Evolutionary conservation across 768 basidiomycete species (phyloP).

Genomic region (Candolleomyces efflorescens): DNA sequence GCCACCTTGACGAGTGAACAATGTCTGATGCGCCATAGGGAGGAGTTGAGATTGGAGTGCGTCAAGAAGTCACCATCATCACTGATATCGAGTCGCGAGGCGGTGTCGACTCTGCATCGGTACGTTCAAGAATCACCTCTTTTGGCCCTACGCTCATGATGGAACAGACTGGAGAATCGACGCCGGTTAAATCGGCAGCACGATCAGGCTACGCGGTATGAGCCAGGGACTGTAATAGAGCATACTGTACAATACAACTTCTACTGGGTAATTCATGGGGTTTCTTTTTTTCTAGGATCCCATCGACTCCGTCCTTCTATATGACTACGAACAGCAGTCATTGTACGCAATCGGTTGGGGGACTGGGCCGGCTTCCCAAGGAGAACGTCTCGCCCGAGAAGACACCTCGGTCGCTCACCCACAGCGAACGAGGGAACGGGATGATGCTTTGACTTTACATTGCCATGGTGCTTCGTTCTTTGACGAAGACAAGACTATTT

Average conservation of each 20-base stretch:
- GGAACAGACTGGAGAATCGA: too few relatives aligned
- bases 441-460: too few relatives aligned
- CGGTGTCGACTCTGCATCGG: background rate
- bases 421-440: background rate
- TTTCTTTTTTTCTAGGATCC: background rate
- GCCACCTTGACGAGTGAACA: background rate
- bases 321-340: background rate
- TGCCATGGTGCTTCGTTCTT: too few relatives aligned
- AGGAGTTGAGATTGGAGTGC: constrained; percentile 25
- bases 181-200: too few relatives aligned
- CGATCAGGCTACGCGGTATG: too few relatives aligned
- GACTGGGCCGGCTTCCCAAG: background rate
- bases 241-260: too few relatives aligned
- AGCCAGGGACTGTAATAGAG: too few relatives aligned
- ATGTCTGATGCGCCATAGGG: background rate
- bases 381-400: background rate
- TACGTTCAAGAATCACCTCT: background rate
- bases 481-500: too few relatives aligned
- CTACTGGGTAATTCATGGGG: too few relatives aligned
- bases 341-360: background rate
- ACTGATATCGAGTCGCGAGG: constrained; percentile 17
- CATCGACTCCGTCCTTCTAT: background rate
- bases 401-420: background rate
- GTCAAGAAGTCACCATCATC: constrained; percentile 26
- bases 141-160: background rate